These are phyloP conservation scores for Pyricularia pennisetigena DNA, from an alignment of 2,329 filamentous ascomycete species.

Conservation along the genomic window DNA sequence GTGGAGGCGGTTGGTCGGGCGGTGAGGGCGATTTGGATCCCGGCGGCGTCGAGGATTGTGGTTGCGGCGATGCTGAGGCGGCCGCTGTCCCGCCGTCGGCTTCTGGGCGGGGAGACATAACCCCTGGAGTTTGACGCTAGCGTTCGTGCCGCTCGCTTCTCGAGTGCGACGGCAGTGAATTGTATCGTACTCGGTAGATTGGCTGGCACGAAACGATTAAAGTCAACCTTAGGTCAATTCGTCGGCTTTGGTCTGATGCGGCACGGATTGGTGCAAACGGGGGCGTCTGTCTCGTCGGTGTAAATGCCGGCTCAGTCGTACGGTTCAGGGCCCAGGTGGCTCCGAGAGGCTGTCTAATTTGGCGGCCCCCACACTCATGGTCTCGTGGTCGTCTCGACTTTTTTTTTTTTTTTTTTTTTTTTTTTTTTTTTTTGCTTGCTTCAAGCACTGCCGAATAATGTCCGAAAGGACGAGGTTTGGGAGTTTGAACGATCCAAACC, in stretches of 20 bases:
- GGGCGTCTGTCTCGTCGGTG: not conserved
- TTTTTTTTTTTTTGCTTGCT: not conserved
- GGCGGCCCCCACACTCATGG: slow-evolving; percentile 3
- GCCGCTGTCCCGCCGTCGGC: not conserved
- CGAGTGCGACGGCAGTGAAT: not conserved
- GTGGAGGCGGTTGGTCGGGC: slow-evolving; percentile 4
- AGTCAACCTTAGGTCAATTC: not conserved
- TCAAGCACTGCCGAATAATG: not conserved
- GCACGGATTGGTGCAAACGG: not conserved
- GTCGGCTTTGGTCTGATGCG: not conserved
- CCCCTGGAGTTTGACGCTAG: not conserved
- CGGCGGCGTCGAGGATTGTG: not conserved
- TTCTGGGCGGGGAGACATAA: slow-evolving; percentile 1
- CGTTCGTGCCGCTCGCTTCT: not conserved
- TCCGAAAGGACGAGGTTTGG: not conserved
- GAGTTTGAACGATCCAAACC: not conserved
- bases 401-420: not conserved
- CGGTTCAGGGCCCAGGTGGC: slow-evolving; percentile 3
- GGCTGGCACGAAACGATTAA: not conserved
- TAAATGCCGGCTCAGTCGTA: not conserved
- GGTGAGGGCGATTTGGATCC: not conserved
- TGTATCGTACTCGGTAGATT: not conserved
- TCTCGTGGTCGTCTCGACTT: slow-evolving; percentile 2
- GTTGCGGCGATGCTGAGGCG: not conserved
- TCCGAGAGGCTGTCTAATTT: not conserved